Percentiles rank a stretch among this genome's conserved stretches.
These are phyloP conservation scores for Diddensiella caesifluorescens DNA, from an alignment of 805 yeast species.

Conservation along the genomic window DNA sequence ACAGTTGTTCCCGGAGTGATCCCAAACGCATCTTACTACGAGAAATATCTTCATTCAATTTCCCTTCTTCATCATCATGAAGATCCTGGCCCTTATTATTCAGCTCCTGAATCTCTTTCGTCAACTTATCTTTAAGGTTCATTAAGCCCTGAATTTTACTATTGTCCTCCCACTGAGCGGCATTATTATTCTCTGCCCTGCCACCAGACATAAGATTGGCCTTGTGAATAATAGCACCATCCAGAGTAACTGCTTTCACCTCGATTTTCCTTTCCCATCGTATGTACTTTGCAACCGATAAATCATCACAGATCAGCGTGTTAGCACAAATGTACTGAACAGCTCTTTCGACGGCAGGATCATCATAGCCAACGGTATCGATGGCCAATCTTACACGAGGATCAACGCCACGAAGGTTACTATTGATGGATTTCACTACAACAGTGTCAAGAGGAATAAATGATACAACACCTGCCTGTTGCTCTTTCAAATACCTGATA, in stretches of 20 bases:
- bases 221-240: slow-evolving; percentile 78
- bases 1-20: slow-evolving; percentile 29
- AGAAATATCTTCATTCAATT: slow-evolving; percentile 54
- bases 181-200: slow-evolving; percentile 41
- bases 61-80: slow-evolving; percentile 42
- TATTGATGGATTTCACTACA: slow-evolving; percentile 48
- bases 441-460: slow-evolving; percentile 86
- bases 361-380: slow-evolving; percentile 69
- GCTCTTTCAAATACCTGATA: slow-evolving; percentile 74
- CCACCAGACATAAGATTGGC: slow-evolving; percentile 96
- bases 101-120: slow-evolving; percentile 46
- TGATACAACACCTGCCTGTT: slow-evolving; percentile 77
- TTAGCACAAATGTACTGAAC: slow-evolving; percentile 75
- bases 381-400: slow-evolving; percentile 58
- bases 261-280: slow-evolving; percentile 59
- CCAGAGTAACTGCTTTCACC: slow-evolving; percentile 69
- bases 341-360: slow-evolving; percentile 60
- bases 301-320: slow-evolving; percentile 68
- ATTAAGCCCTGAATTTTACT: slow-evolving; percentile 43
- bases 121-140: slow-evolving; percentile 45
- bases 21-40: slow-evolving; percentile 36
- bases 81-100: slow-evolving; percentile 47
- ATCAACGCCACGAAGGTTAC: slow-evolving; percentile 46
- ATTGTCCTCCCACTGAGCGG: slow-evolving; percentile 61
- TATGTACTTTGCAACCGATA: slow-evolving; percentile 62